Evolutionary conservation across 495 filamentous ascomycete species (phyloP), one percentile per base, ranked within the genome.

Genomic region (Penicillium atrosanguineum): DNA sequence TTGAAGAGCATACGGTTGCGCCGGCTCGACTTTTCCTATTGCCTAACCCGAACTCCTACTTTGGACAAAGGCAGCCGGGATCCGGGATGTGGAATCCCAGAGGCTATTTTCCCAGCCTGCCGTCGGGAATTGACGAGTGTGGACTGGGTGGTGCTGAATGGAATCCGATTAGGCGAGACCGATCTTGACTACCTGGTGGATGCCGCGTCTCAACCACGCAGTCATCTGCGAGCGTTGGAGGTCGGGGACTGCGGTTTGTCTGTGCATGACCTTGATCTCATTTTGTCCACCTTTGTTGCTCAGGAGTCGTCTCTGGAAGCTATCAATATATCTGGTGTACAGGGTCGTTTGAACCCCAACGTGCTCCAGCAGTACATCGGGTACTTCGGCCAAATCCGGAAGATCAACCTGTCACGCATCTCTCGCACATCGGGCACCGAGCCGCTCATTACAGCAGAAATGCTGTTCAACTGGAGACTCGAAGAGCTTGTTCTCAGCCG

Each of bases 131-230:
- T 82, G 62, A 96, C 86, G 7, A 89, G 83, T 66, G 86, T 87
- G 49, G 89, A 85, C 68, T 96, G 85, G 83, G 83, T 97, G 42
- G 81, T 81, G 42, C 69, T 97, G 48, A 90, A 84, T 50, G 90
- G 89, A 12, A 96, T 95, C 62, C 80, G 87, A 57, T 77, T 95
- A n/a, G 87, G 86, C 34, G 88, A 94, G 43, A 83, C 82, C 2
- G 91, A 95, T 69, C 70, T 95, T 40, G 87, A 91, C 52, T 85
- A 83, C 62, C 66, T 83, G 20, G 85, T 88, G 41, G 83, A 86
- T 61, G 85, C 86, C 11, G 84, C 85, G 21, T 85, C 81, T 19
- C 82, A 82, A 56, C 77, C 73, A 50, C 74, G 65, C 20, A 86
- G 87, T 44, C 83, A 88, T 63, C 75, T 95, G 48, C 85, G 87